Evolutionary conservation across 495 filamentous ascomycete species (phyloP).

Genomic region (Hypoxylon fuscum): DNA sequence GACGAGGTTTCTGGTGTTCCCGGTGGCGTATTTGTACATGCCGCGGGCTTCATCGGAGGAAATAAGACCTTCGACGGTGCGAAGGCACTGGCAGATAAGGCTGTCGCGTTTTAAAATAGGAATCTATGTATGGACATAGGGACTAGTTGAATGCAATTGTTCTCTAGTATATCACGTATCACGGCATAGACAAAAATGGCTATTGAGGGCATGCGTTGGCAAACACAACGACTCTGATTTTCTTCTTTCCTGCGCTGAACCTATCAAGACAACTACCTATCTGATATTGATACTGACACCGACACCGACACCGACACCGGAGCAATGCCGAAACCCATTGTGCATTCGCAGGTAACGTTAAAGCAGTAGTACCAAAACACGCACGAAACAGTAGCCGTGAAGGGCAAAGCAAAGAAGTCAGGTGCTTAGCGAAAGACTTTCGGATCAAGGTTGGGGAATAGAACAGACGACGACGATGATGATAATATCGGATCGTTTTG

Average conservation of each 20-base stretch:
- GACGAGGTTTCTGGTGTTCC: slow-evolving; percentile 74
- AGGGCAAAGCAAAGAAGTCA: slow-evolving; percentile 2
- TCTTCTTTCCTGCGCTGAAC: slow-evolving; percentile 5
- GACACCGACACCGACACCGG: slow-evolving; percentile 2
- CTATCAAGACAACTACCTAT: slow-evolving; percentile 24
- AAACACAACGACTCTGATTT: slow-evolving; percentile 4
- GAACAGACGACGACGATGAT: slow-evolving; percentile 3
- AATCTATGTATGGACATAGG: slow-evolving; percentile 53
- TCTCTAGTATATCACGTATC: not conserved
- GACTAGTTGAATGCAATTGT: not conserved
- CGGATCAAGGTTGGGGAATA: slow-evolving; percentile 4
- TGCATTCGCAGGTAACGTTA: slow-evolving; percentile 1
- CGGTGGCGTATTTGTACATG: slow-evolving; percentile 92
- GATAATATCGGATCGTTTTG: slow-evolving; percentile 9
- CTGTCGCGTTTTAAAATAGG: slow-evolving; percentile 45
- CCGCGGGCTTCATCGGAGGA: slow-evolving; percentile 94
- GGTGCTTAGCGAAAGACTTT: slow-evolving; percentile 31
- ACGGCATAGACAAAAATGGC: slow-evolving; percentile 7
- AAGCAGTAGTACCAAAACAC: slow-evolving; percentile 9
- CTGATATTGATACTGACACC: slow-evolving; percentile 1
- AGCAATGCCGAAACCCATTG: slow-evolving; percentile 8
- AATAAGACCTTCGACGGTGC: slow-evolving; percentile 92
- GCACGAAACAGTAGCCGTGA: slow-evolving; percentile 6
- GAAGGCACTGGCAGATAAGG: slow-evolving; percentile 82
- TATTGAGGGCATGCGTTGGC: not conserved